These are phyloP conservation scores for Neurospora terricola DNA, from an alignment of 495 filamentous ascomycete genomes.

Conservation along the genomic window DNA sequence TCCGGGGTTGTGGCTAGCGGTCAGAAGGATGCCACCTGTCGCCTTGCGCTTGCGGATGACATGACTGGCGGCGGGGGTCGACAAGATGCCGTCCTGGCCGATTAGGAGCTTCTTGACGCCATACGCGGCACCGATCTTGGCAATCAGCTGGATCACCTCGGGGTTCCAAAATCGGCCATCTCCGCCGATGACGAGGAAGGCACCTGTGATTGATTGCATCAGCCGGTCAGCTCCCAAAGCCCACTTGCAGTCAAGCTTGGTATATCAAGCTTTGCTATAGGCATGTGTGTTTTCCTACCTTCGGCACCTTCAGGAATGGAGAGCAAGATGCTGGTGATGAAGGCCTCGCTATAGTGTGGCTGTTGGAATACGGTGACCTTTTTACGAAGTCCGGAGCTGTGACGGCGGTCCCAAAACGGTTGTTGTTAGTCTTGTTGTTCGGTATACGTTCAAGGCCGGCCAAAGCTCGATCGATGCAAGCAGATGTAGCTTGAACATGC, in stretches of 20 bases:
- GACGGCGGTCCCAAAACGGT: neutral
- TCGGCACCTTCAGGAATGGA: constrained; percentile 92
- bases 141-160: constrained; percentile 91
- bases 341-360: constrained; percentile 89
- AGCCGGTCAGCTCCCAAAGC: neutral
- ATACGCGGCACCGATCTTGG: constrained; percentile 93
- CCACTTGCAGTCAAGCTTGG: neutral
- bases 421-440: neutral
- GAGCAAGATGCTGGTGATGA: constrained; percentile 83
- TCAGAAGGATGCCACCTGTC: constrained; percentile 92
- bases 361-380: constrained; percentile 98
- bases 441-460: neutral
- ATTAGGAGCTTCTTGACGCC: constrained; percentile 97
- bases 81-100: constrained; percentile 91
- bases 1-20: constrained; percentile 95
- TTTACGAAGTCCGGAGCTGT: constrained; percentile 91
- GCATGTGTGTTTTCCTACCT: constrained; percentile 19
- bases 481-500: neutral
- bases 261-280: neutral
- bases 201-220: constrained; percentile 29
- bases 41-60: constrained; percentile 87
- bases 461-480: neutral
- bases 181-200: constrained; percentile 92
- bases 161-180: constrained; percentile 97
- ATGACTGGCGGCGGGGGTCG: constrained; percentile 91